Percentiles rank a stretch among this genome's conserved stretches.
Conservation (phyloP, 1,284 basidiomycete species). For the Fomitiporia mediterranea region DNA sequence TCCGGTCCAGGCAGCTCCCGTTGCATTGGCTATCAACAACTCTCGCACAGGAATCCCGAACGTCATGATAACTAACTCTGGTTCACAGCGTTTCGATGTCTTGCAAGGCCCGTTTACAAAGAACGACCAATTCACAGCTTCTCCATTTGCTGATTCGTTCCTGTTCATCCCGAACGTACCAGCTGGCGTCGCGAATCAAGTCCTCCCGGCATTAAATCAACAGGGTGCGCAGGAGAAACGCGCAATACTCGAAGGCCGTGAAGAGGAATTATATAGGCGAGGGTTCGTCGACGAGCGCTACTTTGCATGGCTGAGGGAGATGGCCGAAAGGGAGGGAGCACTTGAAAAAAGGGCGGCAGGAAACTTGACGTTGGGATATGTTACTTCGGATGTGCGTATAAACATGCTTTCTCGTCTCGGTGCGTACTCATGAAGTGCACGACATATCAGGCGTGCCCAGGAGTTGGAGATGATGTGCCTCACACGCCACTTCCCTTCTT, state of each 20-base stretch:
- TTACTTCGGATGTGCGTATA: conserved; percentile 57
- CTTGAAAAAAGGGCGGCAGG: conserved; percentile 34
- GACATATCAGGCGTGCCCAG: conserved; percentile 52
- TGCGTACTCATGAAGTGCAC: conserved; percentile 2
- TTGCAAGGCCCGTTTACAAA: conserved; percentile 66
- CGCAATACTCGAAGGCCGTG: conserved; percentile 29
- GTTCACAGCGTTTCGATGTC: conserved; percentile 71
- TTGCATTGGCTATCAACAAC: conserved; percentile 55
- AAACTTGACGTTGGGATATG: conserved; percentile 64
- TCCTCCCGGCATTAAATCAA: conserved; percentile 51
- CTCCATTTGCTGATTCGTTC: conserved; percentile 60
- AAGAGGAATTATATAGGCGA: conserved; percentile 40
- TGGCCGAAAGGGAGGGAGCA: conserved; percentile 36
- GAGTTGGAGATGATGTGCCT: conserved; percentile 61
- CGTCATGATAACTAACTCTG: conserved; percentile 66
- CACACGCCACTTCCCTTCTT: conserved; percentile 58
- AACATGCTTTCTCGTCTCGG: background rate
- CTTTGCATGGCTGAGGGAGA: conserved; percentile 49
- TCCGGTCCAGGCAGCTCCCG: conserved; percentile 42
- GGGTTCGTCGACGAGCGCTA: conserved; percentile 52
- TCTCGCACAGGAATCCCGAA: conserved; percentile 36
- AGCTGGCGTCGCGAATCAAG: conserved; percentile 43
- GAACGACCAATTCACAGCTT: conserved; percentile 74
- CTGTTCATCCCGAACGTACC: conserved; percentile 53
- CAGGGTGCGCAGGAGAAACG: conserved; percentile 35